Conservation (phyloP, 805 yeast species). For the Limtongozyma cylindracea region DNA sequence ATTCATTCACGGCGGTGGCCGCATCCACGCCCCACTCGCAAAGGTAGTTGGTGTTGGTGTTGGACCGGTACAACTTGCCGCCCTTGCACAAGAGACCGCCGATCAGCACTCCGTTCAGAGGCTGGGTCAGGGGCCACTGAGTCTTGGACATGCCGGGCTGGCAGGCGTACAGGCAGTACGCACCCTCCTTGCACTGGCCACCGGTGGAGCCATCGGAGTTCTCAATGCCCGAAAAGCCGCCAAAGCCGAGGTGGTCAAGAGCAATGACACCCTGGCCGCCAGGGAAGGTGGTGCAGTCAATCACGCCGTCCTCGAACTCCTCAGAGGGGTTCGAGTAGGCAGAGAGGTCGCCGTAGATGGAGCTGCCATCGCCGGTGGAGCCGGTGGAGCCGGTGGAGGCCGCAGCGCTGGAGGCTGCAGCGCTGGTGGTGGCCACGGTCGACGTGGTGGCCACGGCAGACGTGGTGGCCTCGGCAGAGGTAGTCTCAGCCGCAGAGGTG, state of each 20-base stretch:
- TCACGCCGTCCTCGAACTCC: constrained; percentile 47
- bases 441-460: not conserved
- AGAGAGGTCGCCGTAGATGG: constrained; percentile 26
- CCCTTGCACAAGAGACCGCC: constrained; percentile 79
- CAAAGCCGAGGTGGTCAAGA: constrained; percentile 43
- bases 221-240: constrained; percentile 69
- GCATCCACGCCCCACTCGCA: constrained; percentile 72
- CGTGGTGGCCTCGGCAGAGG: not conserved
- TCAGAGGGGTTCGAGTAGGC: constrained; percentile 28
- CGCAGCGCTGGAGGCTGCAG: not conserved
- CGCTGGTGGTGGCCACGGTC: not conserved
- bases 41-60: constrained; percentile 35
- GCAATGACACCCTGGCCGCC: constrained; percentile 66
- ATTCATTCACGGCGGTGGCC: constrained; percentile 43
- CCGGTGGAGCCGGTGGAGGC: constrained; percentile 7
- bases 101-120: constrained; percentile 67
- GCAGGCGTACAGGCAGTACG: constrained; percentile 94
- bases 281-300: constrained; percentile 48
- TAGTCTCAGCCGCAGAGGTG: not conserved
- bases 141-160: constrained; percentile 98
- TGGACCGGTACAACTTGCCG: constrained; percentile 70
- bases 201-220: constrained; percentile 32
- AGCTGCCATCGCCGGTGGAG: constrained; percentile 11
- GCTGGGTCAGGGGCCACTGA: constrained; percentile 87
- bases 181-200: constrained; percentile 62